Evolutionary conservation across 495 filamentous ascomycete species (phyloP).

Genomic region (Hypoxylon intermedium): DNA sequence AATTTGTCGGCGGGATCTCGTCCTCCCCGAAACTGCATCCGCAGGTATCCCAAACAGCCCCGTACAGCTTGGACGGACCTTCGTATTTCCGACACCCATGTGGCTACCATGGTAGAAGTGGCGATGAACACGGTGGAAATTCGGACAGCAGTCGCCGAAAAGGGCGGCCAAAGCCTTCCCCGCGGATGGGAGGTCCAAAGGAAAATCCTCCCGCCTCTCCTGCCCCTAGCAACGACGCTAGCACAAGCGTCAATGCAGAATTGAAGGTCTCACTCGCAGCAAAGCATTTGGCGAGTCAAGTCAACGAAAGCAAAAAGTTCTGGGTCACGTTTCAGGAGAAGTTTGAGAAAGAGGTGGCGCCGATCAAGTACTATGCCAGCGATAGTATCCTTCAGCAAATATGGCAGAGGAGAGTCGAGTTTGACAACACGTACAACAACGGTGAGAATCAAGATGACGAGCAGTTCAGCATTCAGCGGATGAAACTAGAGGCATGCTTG

Average conservation of each 20-base stretch:
- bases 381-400: conserved; percentile 37
- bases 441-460: conserved; percentile 31
- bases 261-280: conserved; percentile 36
- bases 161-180: neutral
- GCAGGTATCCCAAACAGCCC: neutral
- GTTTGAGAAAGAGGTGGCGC: conserved; percentile 37
- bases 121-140: conserved; percentile 2
- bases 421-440: conserved; percentile 24
- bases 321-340: conserved; percentile 40
- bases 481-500: conserved; percentile 37
- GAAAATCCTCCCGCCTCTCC: neutral
- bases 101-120: neutral
- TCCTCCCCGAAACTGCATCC: neutral
- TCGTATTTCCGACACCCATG: conserved; percentile 24
- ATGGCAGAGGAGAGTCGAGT: conserved; percentile 41
- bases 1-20: neutral
- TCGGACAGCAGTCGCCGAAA: neutral
- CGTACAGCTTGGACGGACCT: conserved; percentile 13
- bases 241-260: conserved; percentile 20
- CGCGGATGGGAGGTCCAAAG: neutral
- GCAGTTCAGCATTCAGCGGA: conserved; percentile 33
- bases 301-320: conserved; percentile 37
- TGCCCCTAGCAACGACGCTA: conserved; percentile 19
- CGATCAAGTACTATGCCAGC: conserved; percentile 38
- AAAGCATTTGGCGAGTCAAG: conserved; percentile 36